Evolutionary conservation across 495 filamentous ascomycete genomes (phyloP).

Genomic region (Aspergillus coremiiformis): DNA sequence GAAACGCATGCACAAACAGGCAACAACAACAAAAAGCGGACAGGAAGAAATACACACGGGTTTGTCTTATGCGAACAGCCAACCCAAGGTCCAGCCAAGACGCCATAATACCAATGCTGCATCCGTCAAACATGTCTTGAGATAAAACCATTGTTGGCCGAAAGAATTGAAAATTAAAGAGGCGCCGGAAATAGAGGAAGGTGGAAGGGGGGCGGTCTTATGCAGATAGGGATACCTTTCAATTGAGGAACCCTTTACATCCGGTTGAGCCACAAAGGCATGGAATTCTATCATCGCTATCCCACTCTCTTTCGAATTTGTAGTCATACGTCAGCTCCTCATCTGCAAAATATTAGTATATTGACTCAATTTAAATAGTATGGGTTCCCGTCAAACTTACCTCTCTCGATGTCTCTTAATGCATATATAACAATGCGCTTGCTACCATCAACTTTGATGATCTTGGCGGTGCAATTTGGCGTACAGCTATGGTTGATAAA

Average conservation of each 20-base stretch:
- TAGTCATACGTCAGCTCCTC: slow-evolving; percentile 99
- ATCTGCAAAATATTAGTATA: slow-evolving; percentile 52
- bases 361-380: not conserved
- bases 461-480: slow-evolving; percentile 98
- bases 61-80: not conserved
- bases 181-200: not conserved
- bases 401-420: slow-evolving; percentile 83
- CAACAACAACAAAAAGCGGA: not conserved
- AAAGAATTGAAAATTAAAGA: not conserved
- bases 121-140: not conserved
- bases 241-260: slow-evolving; percentile 99
- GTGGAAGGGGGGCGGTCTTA: not conserved
- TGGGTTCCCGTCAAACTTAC: slow-evolving; percentile 47
- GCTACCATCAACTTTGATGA: slow-evolving; percentile 98
- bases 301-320: slow-evolving; percentile 97
- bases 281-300: slow-evolving; percentile 88
- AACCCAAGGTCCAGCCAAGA: not conserved
- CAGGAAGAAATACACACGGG: not conserved
- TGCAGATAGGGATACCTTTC: slow-evolving; percentile 19
- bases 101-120: not conserved
- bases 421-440: slow-evolving; percentile 99
- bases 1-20: not conserved
- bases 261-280: slow-evolving; percentile 92
- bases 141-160: not conserved
- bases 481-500: slow-evolving; percentile 99